Percentiles rank a stretch among this genome's conserved stretches.
Evolutionary conservation across 495 filamentous ascomycete species (phyloP).

Genomic region (Podospora sp.): DNA sequence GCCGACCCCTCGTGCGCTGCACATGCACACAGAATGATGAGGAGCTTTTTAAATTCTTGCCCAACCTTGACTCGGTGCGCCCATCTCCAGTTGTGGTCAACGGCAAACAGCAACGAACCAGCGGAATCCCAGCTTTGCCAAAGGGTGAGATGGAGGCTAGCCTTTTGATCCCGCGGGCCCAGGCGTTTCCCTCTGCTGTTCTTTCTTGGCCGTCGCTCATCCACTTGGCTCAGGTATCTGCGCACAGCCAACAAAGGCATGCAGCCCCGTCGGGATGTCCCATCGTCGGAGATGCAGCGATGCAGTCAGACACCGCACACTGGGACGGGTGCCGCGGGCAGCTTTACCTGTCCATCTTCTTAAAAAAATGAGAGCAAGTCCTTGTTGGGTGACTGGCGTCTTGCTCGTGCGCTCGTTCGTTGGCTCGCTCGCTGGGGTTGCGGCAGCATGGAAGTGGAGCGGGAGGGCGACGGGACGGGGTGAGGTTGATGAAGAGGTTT

Average conservation of each 20-base stretch:
- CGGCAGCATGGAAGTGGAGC: slow-evolving; percentile 11
- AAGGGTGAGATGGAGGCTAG: slow-evolving; percentile 10
- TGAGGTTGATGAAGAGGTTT: slow-evolving; percentile 35
- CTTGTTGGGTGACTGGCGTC: not conserved
- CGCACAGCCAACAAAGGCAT: not conserved
- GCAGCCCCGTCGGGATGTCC: not conserved
- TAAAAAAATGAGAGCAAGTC: not conserved
- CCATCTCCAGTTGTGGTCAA: slow-evolving; percentile 19
- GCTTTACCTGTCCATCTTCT: not conserved
- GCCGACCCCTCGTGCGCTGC: not conserved
- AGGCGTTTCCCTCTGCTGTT: not conserved
- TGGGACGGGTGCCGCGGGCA: not conserved
- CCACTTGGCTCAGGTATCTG: slow-evolving; percentile 1
- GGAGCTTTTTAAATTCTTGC: slow-evolving; percentile 3
- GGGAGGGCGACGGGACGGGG: slow-evolving; percentile 15
- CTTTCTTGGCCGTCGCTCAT: not conserved
- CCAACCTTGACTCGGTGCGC: slow-evolving; percentile 24
- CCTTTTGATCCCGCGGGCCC: slow-evolving; percentile 9
- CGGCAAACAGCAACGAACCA: slow-evolving; percentile 17
- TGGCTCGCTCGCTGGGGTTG: not conserved
- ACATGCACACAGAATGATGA: not conserved
- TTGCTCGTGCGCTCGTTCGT: not conserved
- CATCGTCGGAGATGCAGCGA: not conserved
- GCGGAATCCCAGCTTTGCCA: slow-evolving; percentile 14
- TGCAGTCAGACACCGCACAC: not conserved